These are phyloP conservation scores for Biscogniauxia marginata DNA, from an alignment of 2,329 filamentous ascomycete genomes.

Conservation along the genomic window DNA sequence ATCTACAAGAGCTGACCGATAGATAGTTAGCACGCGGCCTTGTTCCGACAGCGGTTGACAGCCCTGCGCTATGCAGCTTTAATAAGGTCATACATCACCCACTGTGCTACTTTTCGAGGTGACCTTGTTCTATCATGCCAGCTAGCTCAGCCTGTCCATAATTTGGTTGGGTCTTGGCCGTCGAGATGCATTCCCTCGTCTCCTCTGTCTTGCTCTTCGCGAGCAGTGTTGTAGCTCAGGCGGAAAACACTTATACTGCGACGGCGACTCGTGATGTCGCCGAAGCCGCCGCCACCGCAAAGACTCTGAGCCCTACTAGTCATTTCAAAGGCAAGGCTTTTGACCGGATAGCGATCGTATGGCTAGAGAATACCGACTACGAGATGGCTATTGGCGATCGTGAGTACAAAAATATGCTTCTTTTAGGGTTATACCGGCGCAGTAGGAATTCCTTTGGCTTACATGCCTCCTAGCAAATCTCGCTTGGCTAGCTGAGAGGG, in stretches of 20 bases:
- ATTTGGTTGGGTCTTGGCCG: conserved; percentile 1
- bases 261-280: conserved; percentile 51
- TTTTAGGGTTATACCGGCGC: conserved; percentile 3
- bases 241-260: conserved; percentile 44
- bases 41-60: background rate
- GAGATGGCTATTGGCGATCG: conserved; percentile 62
- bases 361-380: conserved; percentile 76
- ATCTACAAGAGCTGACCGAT: background rate
- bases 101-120: background rate
- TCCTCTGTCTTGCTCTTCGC: conserved; percentile 23
- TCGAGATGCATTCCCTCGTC: conserved; percentile 26
- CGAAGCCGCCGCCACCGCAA: conserved; percentile 58
- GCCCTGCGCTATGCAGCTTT: background rate
- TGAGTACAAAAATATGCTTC: conserved; percentile 38
- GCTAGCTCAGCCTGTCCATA: background rate
- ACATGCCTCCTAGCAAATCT: conserved; percentile 45
- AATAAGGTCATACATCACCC: background rate
- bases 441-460: conserved; percentile 2
- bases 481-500: conserved; percentile 56
- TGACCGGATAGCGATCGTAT: conserved; percentile 70
- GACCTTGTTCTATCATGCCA: background rate
- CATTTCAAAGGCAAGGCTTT: conserved; percentile 70
- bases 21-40: background rate
- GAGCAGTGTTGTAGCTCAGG: conserved; percentile 15
- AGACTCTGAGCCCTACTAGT: conserved; percentile 59